Evolutionary conservation across 2,329 filamentous ascomycete genomes (phyloP).

Genomic region (Trichoderma oligosporum): DNA sequence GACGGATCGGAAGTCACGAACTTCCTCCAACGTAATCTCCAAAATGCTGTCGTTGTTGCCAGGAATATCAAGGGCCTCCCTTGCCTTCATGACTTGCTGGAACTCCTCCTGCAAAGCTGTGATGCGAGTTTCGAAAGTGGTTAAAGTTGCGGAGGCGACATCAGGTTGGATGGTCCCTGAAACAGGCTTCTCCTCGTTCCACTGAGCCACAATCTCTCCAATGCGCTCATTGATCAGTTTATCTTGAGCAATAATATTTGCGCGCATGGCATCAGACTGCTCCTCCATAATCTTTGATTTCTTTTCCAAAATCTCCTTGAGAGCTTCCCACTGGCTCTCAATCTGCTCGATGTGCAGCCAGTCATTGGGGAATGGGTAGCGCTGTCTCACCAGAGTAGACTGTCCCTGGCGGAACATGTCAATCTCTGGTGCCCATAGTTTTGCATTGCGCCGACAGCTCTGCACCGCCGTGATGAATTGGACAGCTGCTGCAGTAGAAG

Average conservation of each 20-base stretch:
- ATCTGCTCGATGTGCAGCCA: conserved; percentile 97
- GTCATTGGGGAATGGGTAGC: conserved; percentile 88
- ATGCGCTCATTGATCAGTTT: conserved; percentile 88
- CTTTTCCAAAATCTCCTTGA: conserved; percentile 86
- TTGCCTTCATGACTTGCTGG: conserved; percentile 92
- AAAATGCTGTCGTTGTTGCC: conserved; percentile 76
- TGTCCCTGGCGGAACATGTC: conserved; percentile 95
- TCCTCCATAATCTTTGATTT: conserved; percentile 96
- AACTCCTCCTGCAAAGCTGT: conserved; percentile 81
- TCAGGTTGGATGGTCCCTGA: conserved; percentile 91
- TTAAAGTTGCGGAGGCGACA: conserved; percentile 77
- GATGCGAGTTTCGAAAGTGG: conserved; percentile 78
- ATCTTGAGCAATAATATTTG: conserved; percentile 93
- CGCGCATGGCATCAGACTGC: conserved; percentile 88
- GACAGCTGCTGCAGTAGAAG: conserved; percentile 93
- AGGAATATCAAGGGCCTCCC: conserved; percentile 90
- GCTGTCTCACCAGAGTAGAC: conserved; percentile 82
- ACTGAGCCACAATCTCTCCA: conserved; percentile 74
- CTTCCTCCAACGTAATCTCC: conserved; percentile 83
- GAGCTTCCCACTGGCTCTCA: conserved; percentile 88
- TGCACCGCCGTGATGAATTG: conserved; percentile 98
- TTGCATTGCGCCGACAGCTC: conserved; percentile 90
- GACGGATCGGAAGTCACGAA: conserved; percentile 97
- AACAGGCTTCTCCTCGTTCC: conserved; percentile 96
- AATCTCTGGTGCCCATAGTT: conserved; percentile 91